These are phyloP conservation scores for Cryptococcus neoformans DNA, from an alignment of 1,284 basidiomycete species.

Conservation along the genomic window DNA sequence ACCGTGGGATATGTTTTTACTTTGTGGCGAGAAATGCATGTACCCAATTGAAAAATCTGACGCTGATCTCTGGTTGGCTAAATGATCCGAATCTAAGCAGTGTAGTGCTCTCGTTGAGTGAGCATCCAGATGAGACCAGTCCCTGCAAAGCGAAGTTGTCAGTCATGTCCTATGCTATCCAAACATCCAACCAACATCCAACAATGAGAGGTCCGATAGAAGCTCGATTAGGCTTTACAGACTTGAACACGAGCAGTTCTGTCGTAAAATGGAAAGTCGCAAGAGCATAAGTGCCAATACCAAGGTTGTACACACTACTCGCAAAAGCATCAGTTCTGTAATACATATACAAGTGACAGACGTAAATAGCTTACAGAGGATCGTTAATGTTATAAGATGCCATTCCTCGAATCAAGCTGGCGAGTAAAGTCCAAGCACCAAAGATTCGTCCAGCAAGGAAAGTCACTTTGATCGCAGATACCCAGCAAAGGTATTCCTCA, in stretches of 20 bases:
- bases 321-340: background rate
- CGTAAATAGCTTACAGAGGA: background rate
- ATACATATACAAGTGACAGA: background rate
- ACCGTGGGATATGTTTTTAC: background rate
- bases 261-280: slow-evolving; percentile 86
- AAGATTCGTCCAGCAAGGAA: slow-evolving; percentile 81
- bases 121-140: slow-evolving; percentile 33
- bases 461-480: slow-evolving; percentile 61
- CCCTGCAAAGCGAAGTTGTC: background rate
- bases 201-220: slow-evolving; percentile 78
- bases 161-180: background rate
- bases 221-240: slow-evolving; percentile 63
- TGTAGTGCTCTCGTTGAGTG: slow-evolving; percentile 31
- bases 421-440: slow-evolving; percentile 80
- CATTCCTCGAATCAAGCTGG: slow-evolving; percentile 73
- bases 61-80: no score
- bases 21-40: background rate
- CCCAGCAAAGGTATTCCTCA: background rate
- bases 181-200: slow-evolving; percentile 62
- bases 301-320: slow-evolving; percentile 81
- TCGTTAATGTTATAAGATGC: slow-evolving; percentile 63
- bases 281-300: slow-evolving; percentile 80
- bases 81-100: slow-evolving; percentile 1
- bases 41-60: no score
- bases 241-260: slow-evolving; percentile 79